These are phyloP conservation scores for Mycena crocata DNA, from an alignment of 768 basidiomycete species.

Conservation along the genomic window DNA sequence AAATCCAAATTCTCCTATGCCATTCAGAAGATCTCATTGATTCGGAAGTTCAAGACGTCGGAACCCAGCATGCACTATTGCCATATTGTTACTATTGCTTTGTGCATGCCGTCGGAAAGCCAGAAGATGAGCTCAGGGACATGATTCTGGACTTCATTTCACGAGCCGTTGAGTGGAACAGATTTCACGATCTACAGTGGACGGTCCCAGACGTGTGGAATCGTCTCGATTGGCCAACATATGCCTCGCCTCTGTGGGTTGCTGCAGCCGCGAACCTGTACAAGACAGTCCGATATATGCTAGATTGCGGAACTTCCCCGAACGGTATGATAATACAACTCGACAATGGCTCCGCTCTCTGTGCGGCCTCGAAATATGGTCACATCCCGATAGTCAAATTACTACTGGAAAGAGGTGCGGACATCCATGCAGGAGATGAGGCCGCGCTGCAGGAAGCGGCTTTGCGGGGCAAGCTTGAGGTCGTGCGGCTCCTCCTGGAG, in stretches of 20 bases:
- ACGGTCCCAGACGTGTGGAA: not conserved
- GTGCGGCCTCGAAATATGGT: conserved; percentile 3
- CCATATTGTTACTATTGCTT: not conserved
- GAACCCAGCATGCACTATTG: not conserved
- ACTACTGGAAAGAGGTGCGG: not conserved
- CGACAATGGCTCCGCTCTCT: not conserved
- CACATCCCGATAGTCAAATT: not conserved
- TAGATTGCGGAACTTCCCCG: not conserved
- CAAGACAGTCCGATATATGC: not conserved
- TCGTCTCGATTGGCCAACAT: not conserved
- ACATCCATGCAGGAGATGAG: too few relatives aligned
- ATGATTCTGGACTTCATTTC: not conserved
- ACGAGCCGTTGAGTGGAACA: not conserved
- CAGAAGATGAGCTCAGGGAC: not conserved
- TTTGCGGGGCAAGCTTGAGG: too few relatives aligned
- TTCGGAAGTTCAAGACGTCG: not conserved
- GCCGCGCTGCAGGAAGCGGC: too few relatives aligned
- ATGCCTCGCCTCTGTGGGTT: not conserved
- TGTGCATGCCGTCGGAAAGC: not conserved
- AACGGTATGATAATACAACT: too few relatives aligned
- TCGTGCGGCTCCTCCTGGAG: too few relatives aligned
- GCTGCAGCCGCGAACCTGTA: not conserved
- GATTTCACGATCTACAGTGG: not conserved
- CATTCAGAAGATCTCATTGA: not conserved
- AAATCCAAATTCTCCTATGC: not conserved